Base-by-base conservation (phyloP, 768 basidiomycete species). In the Auricularia heimuer region DNA sequence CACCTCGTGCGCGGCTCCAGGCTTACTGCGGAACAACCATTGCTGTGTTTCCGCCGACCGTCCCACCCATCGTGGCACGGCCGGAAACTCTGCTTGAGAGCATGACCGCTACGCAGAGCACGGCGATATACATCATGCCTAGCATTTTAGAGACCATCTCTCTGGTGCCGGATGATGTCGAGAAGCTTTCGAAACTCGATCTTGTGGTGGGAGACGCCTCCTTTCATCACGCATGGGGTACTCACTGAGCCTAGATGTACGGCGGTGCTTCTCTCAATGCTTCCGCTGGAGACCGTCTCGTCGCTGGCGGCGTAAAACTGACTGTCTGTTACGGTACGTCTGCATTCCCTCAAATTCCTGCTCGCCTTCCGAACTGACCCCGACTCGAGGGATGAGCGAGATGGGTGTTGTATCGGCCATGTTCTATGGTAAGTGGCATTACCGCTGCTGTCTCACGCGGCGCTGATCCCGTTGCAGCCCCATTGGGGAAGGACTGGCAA, bases 191-290 rank as follows among this genome's bases (percentile, higher is more conserved):
- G 16, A 16, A 16, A 6, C 47, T 51, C 11, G 47, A 51, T 51
- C 18, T 21, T 51, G 47, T 51, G 18, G 47, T 51, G 16, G 6
- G 47, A 6, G 16, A 18, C 1, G 10, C 18, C 47, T 51, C 4
- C 1, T 21, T 18, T 1, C 6, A 12, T 21, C 4, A 18, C 16
- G 11, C 18, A 6, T 4, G 47, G 47, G 6, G 10, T 10, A 21
- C 7, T 51, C 18, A 18, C 2, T 12, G 16, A 3, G 3, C 11
- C 18, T 3, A 51, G 47, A 62, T 54, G 66, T 73, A 68, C 65
- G 72, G 70, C 33, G 73, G 72, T n/a, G 73, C 72, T 0, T 71
- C 72, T 1, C 62, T 74, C 18, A 56, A 66, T 1, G 66, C 70
- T 51, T 60, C 69, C 21, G 67, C 68, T 24, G 72, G 73, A 11